Base-by-base conservation (phyloP, 1,284 basidiomycete genomes). In the Trichosporon ovoides region DNA sequence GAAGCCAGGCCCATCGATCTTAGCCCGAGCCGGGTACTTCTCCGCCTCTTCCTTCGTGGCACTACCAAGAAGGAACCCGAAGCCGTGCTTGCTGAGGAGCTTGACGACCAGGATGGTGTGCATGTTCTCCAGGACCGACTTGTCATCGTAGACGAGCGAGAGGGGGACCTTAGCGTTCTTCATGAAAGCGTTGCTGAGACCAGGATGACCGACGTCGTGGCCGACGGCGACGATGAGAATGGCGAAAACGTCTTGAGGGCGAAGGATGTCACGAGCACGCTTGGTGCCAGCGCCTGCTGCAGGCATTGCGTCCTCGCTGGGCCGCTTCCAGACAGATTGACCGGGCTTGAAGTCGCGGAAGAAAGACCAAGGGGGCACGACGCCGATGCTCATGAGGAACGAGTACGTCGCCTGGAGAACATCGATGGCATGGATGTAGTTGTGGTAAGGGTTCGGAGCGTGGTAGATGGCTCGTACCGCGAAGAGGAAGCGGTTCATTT, bases 161-260 rank as follows among this genome's bases (percentile, higher is more conserved):
- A 96, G 80, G 0, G 93, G 92, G 0, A 91, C 85, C 63, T 86
- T 84, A 35, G 93, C 28, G 71, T 96, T 95, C 85, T 90, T 89
- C 88, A 96, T 89, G 77, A 95, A 96, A 7, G 84, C 80, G 72
- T 96, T 96, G 48, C 86, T 88, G 56, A 96, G 82, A 0, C 93
- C 94, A 0, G 93, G 94, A 77, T 97, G 93, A 0, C 91, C 93
- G 14, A 92, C 91, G 75, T 97, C 93, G 71, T 97, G 94, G 0
- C 93, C 93, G 66, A 96, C 91, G 36, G 92, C 91, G 4, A 90
- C 91, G 52, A 96, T 81, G 68, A 88, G 87, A 12, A 96, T 77
- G 2, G 87, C 85, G 65, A 96, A 87, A 7, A 96, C 78, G 70
- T 95, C 92, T 61, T 84, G 81, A 14, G 81, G 84, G 74, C 64